A percentile compares a stretch with the other conserved stretches of the same genome.
Evolutionary conservation across 2,329 filamentous ascomycete species (phyloP).

Genomic region (Fusarium sp.): DNA sequence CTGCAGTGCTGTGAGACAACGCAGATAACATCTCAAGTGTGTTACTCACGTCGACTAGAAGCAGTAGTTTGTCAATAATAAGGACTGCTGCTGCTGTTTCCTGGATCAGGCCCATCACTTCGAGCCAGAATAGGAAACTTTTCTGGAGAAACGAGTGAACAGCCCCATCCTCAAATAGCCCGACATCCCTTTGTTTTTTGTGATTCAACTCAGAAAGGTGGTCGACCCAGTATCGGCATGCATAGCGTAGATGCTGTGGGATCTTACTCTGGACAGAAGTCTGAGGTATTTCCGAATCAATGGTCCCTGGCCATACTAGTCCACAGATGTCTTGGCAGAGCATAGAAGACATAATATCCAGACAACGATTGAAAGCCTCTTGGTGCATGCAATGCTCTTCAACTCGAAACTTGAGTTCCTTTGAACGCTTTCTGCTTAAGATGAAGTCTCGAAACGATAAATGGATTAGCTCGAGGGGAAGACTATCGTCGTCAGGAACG

Average conservation of each 20-base stretch:
- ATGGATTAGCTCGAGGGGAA: slow-evolving; percentile 10
- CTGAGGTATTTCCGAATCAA: neutral
- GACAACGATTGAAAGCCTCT: neutral
- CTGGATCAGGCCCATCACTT: slow-evolving; percentile 9
- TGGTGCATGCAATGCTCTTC: neutral
- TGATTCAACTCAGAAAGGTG: slow-evolving; percentile 4
- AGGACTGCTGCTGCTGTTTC: neutral
- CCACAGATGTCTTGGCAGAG: slow-evolving; percentile 17
- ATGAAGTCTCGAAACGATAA: slow-evolving; percentile 27
- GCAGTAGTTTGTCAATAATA: neutral
- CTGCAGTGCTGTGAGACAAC: neutral
- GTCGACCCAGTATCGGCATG: slow-evolving; percentile 18
- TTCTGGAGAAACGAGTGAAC: slow-evolving; percentile 10
- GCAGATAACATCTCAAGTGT: neutral
- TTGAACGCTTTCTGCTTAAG: neutral
- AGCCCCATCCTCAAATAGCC: neutral
- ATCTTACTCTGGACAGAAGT: neutral
- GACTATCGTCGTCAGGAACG: neutral
- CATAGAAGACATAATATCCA: slow-evolving; percentile 1
- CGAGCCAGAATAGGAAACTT: slow-evolving; percentile 13
- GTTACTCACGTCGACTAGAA: neutral
- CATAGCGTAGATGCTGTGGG: slow-evolving; percentile 1
- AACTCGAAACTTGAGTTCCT: neutral
- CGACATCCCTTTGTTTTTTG: neutral
- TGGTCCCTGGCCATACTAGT: neutral